phyloP scores from a whole-genome alignment of 75 land plant species.

The Larix kaempferi region DNA sequence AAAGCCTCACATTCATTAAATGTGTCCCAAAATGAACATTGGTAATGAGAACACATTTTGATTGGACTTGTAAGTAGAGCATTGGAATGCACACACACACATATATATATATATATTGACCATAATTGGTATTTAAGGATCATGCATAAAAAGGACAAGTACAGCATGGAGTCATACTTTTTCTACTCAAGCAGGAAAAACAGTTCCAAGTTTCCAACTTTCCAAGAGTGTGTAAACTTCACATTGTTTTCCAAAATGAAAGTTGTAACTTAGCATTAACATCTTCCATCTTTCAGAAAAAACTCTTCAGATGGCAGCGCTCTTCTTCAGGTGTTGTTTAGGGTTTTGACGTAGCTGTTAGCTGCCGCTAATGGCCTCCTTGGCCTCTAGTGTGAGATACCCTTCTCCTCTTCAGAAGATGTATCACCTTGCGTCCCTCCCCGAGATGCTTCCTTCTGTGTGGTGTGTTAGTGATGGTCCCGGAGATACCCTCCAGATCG shows the following conservation, averaged over 20 bases:
- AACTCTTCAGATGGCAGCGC: no score
- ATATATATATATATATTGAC: not conserved
- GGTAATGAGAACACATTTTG: not conserved
- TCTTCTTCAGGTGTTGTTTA: no score
- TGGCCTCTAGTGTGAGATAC: no score
- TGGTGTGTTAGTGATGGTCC: no score
- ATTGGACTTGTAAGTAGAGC: constrained; percentile 10
- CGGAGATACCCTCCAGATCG: no score
- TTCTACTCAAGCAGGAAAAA: constrained; percentile 12
- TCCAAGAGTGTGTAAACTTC: constrained; percentile 22
- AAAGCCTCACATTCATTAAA: constrained; percentile 1
- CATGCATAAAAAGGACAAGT: not conserved
- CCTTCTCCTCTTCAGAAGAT: no score
- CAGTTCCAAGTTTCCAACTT: constrained; percentile 13
- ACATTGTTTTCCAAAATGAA: constrained; percentile 7
- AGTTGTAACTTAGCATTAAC: constrained; percentile 2
- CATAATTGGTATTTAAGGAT: not conserved
- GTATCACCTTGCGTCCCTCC: no score
- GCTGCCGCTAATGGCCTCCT: no score
- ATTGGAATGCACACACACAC: constrained; percentile 1
- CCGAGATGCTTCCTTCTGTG: not conserved
- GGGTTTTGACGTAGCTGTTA: no score
- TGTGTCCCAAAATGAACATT: not conserved
- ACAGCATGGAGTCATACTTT: constrained; percentile 17
- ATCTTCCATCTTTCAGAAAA: no score